A percentile compares a stretch with the other conserved stretches of the same genome.
phyloP scores from a whole-genome alignment of 352 stramenopile species.

The Globisporangium iwayamae region DNA sequence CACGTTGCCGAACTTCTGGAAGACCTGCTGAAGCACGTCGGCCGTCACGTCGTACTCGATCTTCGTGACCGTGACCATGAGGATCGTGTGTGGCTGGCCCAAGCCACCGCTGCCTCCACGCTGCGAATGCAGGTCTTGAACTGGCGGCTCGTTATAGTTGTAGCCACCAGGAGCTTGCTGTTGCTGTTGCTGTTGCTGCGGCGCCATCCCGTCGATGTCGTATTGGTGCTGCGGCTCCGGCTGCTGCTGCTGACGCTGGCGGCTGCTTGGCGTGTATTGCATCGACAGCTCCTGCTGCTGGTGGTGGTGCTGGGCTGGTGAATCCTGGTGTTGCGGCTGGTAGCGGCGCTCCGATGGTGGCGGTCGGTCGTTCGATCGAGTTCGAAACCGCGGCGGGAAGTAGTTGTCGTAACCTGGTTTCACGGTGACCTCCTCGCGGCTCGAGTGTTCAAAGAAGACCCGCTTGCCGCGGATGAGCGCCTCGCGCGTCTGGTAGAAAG shows the following conservation, averaged over 20 bases:
- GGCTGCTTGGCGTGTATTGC: neutral
- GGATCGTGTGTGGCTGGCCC: constrained; percentile 54
- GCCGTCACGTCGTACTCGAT: constrained; percentile 84
- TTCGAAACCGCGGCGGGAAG: neutral
- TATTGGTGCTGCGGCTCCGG: constrained; percentile 2
- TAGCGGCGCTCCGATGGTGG: constrained; percentile 12
- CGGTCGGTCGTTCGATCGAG: constrained; percentile 1
- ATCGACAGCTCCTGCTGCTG: constrained; percentile 10
- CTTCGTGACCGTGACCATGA: constrained; percentile 78
- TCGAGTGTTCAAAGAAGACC: constrained; percentile 77
- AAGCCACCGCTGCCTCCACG: constrained; percentile 32
- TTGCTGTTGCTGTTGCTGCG: constrained; percentile 13
- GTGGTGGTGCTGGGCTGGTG: constrained; percentile 9
- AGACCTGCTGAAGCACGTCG: constrained; percentile 79
- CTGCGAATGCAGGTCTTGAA: constrained; percentile 8
- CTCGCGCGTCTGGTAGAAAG: constrained; percentile 75
- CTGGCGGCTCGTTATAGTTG: constrained; percentile 9
- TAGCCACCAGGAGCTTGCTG: neutral
- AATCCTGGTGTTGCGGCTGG: constrained; percentile 4
- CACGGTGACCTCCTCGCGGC: constrained; percentile 56
- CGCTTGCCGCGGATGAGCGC: constrained; percentile 75
- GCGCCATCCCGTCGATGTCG: neutral
- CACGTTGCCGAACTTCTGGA: constrained; percentile 83
- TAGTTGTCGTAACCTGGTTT: constrained; percentile 17
- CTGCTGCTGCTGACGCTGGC: constrained; percentile 17